Percentiles rank a stretch among this genome's conserved stretches.
Conservation (phyloP, 2,329 filamentous ascomycete species). For the Calonectria pseudoreteaudii region DNA sequence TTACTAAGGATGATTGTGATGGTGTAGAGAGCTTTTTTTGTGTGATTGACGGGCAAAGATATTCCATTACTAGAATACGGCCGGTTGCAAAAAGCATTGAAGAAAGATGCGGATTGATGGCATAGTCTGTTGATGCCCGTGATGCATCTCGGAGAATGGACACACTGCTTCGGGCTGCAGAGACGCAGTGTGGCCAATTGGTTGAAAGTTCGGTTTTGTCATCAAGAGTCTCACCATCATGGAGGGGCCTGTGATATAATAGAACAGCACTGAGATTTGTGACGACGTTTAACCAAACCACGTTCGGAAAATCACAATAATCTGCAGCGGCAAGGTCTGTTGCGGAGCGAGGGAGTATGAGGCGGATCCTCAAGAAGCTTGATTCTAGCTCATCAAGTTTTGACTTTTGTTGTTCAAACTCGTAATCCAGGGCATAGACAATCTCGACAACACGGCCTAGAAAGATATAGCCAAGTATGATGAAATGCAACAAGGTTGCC, state of each 20-base stretch:
- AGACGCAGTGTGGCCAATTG: slow-evolving; percentile 41
- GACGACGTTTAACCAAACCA: slow-evolving; percentile 37
- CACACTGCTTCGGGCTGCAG: slow-evolving; percentile 31
- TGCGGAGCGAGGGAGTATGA: slow-evolving; percentile 37
- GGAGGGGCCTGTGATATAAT: slow-evolving; percentile 35
- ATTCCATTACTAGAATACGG: slow-evolving; percentile 35
- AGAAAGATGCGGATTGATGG: slow-evolving; percentile 35
- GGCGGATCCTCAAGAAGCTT: slow-evolving; percentile 30
- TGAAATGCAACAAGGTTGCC: slow-evolving; percentile 31
- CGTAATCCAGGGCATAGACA: slow-evolving; percentile 28
- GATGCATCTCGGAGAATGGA: slow-evolving; percentile 34
- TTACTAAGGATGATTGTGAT: neutral
- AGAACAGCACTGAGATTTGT: slow-evolving; percentile 34
- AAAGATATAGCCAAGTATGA: slow-evolving; percentile 36
- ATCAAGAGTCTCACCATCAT: slow-evolving; percentile 16
- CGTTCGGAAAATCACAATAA: slow-evolving; percentile 26
- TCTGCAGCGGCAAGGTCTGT: slow-evolving; percentile 35
- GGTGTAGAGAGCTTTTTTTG: neutral
- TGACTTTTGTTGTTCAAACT: slow-evolving; percentile 16
- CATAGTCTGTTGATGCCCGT: slow-evolving; percentile 22
- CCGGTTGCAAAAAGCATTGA: slow-evolving; percentile 32
- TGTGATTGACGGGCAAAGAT: slow-evolving; percentile 24
- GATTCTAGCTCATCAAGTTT: slow-evolving; percentile 30
- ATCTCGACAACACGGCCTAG: slow-evolving; percentile 36
- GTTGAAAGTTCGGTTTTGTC: slow-evolving; percentile 18